Base-by-base conservation (phyloP, 2,329 filamentous ascomycete genomes). In the Parastagonospora nodorum region DNA sequence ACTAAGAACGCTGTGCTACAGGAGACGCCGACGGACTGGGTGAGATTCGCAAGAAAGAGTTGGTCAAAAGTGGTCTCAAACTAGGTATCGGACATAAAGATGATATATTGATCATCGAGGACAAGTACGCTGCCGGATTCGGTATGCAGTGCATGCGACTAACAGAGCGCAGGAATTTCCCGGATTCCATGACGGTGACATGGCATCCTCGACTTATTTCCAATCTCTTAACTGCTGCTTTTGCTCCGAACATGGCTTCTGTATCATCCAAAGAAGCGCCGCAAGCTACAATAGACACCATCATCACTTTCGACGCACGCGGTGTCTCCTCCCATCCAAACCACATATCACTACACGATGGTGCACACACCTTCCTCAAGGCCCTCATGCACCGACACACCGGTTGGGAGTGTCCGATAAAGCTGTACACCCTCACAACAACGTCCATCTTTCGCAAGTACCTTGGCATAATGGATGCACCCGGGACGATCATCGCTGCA, bases 301-400 rank as follows among this genome's bases (percentile, higher is more conserved):
- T 99, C 61, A 80, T 99, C 59, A 99, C 94, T 28, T 99, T 99
- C 70, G 94, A 99, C 77, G 70, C 75, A n/a, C 58, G 76, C 42
- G 94, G 94, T 51, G 82, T 99, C 42, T 96, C 91, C 51, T 84
- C 84, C 37, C 94, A 99, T 75, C 91, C 92, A 16, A 99, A 99
- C 78, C 94, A 99, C 77, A 88, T 89, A 57, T 92, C 92, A 5
- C 84, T 97, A 8, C 92, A 92, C 77, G 82, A 89, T 72, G 94
- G 93, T 50, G 90, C 91, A 6, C 82, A 84, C 39, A 75, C 83
- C 42, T 97, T 96, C 72, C 73, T 95, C 46, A 77, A 81, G 44
- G 74, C 79, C 7, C 80, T 96, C 43, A 84, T 88, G 73, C 81
- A 82, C 42, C 82, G 82, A 48, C 81, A 84, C 60, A 73, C 82